Percentiles rank a stretch among this genome's conserved stretches.
Conservation (phyloP, 345 rosid species). For the Citrus cavaleriei region DNA sequence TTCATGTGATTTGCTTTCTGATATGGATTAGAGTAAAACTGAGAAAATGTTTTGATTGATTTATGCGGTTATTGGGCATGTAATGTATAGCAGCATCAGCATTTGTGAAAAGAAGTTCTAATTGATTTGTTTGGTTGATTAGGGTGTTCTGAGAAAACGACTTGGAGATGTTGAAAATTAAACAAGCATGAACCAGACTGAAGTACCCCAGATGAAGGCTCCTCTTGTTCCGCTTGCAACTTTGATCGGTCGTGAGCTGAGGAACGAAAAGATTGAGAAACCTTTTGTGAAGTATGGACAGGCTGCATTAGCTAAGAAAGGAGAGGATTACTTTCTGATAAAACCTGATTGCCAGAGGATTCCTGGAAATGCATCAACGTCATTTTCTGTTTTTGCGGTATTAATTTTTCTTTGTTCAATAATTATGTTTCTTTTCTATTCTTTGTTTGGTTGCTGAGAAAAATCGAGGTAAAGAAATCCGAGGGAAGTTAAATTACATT, state of each 20-base stretch:
- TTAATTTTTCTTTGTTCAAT: background rate
- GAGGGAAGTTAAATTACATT: background rate
- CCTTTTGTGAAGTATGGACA: constrained; percentile 91
- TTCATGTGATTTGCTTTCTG: background rate
- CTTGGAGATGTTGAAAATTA: constrained; percentile 48
- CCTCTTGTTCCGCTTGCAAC: constrained; percentile 91
- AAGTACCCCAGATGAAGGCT: constrained; percentile 56
- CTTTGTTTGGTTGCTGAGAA: background rate
- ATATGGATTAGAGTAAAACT: background rate
- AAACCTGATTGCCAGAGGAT: constrained; percentile 77
- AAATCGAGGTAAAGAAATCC: background rate
- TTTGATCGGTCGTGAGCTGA: constrained; percentile 87
- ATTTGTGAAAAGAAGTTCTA: background rate
- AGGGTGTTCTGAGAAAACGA: constrained; percentile 4
- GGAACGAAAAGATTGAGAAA: constrained; percentile 79
- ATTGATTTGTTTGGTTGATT: constrained; percentile 4
- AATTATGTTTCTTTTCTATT: constrained; percentile 1
- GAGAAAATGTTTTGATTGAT: background rate
- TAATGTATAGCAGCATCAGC: background rate
- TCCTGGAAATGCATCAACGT: constrained; percentile 70
- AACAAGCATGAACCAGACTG: constrained; percentile 66
- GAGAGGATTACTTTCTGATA: constrained; percentile 91
- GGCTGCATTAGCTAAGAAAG: constrained; percentile 96
- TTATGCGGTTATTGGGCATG: background rate
- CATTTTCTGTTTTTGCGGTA: constrained; percentile 98